Conservation (phyloP, 495 filamentous ascomycete genomes). For the Aspergillus steynii region DNA sequence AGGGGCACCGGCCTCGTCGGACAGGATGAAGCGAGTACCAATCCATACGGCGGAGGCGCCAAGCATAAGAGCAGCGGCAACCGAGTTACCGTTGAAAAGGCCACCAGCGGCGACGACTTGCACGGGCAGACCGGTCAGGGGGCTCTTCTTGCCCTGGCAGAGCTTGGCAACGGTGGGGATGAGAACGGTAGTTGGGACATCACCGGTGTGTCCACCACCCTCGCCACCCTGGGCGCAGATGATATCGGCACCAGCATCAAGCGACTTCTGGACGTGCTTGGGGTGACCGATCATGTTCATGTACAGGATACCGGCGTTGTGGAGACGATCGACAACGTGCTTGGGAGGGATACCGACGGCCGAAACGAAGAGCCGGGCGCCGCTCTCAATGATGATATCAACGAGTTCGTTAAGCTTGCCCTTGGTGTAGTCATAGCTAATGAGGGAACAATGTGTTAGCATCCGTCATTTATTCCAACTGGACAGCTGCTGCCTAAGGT, state of each 20-base stretch:
- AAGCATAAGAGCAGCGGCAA: conserved; percentile 90
- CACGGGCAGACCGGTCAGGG: conserved; percentile 81
- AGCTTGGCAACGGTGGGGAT: conserved; percentile 89
- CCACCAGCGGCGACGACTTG: conserved; percentile 93
- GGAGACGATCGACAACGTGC: conserved; percentile 82
- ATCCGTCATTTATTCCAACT: background rate
- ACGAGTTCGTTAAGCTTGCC: conserved; percentile 92
- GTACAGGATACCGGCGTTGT: conserved; percentile 84
- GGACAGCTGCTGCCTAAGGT: background rate
- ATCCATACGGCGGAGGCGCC: conserved; percentile 94
- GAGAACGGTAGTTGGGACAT: conserved; percentile 83
- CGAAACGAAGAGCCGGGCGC: conserved; percentile 91
- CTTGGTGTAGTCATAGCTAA: conserved; percentile 98
- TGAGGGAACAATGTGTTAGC: conserved; percentile 22
- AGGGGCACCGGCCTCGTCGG: conserved; percentile 90
- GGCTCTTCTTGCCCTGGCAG: conserved; percentile 77
- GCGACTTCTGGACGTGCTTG: conserved; percentile 93
- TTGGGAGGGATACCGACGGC: conserved; percentile 94
- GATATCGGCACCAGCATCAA: conserved; percentile 85
- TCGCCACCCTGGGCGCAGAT: conserved; percentile 95
- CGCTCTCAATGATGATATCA: conserved; percentile 88
- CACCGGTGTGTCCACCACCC: conserved; percentile 88
- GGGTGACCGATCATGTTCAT: conserved; percentile 99
- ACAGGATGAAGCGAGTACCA: conserved; percentile 91
- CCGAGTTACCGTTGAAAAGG: conserved; percentile 86